Base-by-base conservation (phyloP, 73 alveolate genomes). In the Loxodes magnus region DNA sequence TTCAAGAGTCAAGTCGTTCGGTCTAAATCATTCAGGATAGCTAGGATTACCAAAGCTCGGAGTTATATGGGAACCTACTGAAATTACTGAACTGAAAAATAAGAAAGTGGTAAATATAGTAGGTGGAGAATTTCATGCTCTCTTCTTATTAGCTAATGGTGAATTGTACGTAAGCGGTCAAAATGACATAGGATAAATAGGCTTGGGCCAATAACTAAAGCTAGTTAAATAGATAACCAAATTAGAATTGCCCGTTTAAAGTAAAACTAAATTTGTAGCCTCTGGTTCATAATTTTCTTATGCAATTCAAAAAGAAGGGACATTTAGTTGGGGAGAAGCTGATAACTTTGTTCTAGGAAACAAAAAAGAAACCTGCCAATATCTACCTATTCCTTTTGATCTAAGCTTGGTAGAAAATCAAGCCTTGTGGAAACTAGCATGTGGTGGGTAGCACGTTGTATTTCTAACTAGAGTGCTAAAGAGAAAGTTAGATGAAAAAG, bases 111-210 rank as follows among this genome's bases (percentile, higher is more conserved):
- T 43, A 5, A 39, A 69, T 28, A 63, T 69, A 19, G 49, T 37
- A 14, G 83, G 83, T 10, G 83, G 83, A 24, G 83, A 69, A 22
- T 54, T 51, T 26, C 83, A 69, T 46, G 36, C 83, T 7, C 25
- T 69, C 22, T 75, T 76, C 10, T 33, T 69, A 15, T 34, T 43
- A n/a, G 39, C 10, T 6, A 56, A 59, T 21, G 83, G 83, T n/a
- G 37, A 38, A 33, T 60, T 69, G 17, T 48, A 56, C 12, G 56
- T 42, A 23, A 50, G 58, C 25, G 83, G 83, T 35, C 59, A 76
- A 69, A 69, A 69, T 44, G 83, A 69, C 63, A 67, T 49, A 44
- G 70, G 64, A 0, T 54, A 69, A 35, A 26, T 69, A 23, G 83
- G 83, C 17, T 33, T 69, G 21, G 35, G 46, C 19, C 38, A n/a